These are phyloP conservation scores for Heterotrichella gracilis DNA, from an alignment of 352 stramenopile species.

Conservation along the genomic window DNA sequence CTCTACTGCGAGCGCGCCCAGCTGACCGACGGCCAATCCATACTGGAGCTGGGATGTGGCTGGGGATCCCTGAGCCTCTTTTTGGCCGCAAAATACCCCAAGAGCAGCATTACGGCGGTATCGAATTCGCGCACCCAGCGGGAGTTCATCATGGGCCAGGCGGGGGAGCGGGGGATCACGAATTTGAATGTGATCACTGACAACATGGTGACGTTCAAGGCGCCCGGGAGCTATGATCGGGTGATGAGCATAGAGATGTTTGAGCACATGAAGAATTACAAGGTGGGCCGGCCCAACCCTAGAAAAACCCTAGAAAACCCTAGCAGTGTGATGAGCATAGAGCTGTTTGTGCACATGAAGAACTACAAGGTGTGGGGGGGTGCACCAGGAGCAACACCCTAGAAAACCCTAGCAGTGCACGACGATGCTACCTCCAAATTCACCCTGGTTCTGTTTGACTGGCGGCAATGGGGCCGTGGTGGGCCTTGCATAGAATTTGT, in stretches of 20 bases:
- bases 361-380: conserved; percentile 24
- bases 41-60: conserved; percentile 46
- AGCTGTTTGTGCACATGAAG: conserved; percentile 15
- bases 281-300: too few relatives aligned
- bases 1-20: conserved; percentile 32
- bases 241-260: conserved; percentile 44
- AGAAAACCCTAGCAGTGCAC: too few relatives aligned
- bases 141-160: conserved; percentile 36
- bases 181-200: conserved; percentile 38
- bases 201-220: conserved; percentile 24
- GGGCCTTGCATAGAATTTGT: too few relatives aligned
- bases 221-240: conserved; percentile 30
- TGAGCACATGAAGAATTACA: conserved; percentile 46
- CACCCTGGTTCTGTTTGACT: too few relatives aligned
- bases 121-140: conserved; percentile 36
- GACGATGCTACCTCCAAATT: too few relatives aligned
- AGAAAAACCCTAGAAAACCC: not conserved
- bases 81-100: conserved; percentile 25
- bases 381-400: not conserved
- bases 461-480: too few relatives aligned
- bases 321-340: not conserved
- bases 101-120: conserved; percentile 30
- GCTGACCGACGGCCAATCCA: conserved; percentile 16
- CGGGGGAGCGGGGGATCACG: conserved; percentile 25
- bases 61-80: conserved; percentile 33